These are phyloP conservation scores for Phytopythium montanum DNA, from an alignment of 352 stramenopile genomes.

Conservation along the genomic window DNA sequence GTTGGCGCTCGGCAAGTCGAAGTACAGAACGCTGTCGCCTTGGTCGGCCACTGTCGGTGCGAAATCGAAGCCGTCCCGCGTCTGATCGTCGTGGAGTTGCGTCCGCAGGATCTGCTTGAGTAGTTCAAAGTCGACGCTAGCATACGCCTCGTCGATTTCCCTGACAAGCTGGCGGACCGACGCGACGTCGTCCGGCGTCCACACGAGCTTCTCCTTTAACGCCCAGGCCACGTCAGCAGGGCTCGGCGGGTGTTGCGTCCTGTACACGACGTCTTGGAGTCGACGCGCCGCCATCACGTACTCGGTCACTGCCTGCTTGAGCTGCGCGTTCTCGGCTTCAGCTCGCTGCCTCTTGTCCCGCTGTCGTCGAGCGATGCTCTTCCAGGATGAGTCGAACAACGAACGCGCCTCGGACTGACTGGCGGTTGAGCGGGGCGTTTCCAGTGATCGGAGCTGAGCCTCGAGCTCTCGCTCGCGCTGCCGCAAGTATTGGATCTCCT, in stretches of 20 bases:
- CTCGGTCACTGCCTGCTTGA: background rate
- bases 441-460: background rate
- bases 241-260: background rate
- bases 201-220: background rate
- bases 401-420: background rate
- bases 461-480: slow-evolving; percentile 3
- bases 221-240: background rate
- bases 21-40: background rate
- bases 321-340: background rate
- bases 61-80: background rate
- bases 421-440: no score
- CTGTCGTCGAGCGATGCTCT: background rate
- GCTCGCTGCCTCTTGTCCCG: background rate
- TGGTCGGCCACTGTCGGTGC: background rate
- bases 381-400: background rate
- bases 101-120: background rate
- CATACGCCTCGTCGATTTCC: background rate
- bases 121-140: background rate
- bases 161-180: background rate
- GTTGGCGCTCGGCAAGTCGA: background rate
- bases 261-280: background rate
- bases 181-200: background rate
- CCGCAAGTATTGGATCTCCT: slow-evolving; percentile 9
- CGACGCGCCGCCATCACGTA: background rate
- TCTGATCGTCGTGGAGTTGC: background rate